phyloP scores from a whole-genome alignment of 331 rosid genomes.

The Saraca asoca region DNA sequence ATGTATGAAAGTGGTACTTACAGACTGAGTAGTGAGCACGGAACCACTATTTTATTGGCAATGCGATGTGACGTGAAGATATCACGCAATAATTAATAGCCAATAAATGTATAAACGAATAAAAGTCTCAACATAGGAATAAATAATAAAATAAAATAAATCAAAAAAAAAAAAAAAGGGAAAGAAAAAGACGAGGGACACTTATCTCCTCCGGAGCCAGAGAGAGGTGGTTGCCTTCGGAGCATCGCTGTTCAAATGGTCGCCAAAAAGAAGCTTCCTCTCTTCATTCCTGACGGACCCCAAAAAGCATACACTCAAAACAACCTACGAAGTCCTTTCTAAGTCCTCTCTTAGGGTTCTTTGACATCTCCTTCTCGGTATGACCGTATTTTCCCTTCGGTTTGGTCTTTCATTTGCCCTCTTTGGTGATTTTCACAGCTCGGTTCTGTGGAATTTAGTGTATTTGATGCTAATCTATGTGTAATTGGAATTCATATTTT shows the following conservation, averaged over 20 bases:
- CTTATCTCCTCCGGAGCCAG: conserved; percentile 3
- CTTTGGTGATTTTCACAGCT: conserved; percentile 9
- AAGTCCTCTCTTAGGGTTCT: conserved; percentile 48
- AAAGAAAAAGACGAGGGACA: background rate
- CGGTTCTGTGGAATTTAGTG: conserved; percentile 27
- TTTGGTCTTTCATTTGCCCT: background rate
- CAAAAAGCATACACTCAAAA: background rate
- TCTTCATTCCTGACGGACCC: conserved; percentile 40
- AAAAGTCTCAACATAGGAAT: too few species aligned
- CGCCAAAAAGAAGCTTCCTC: conserved; percentile 41
- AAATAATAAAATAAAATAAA: too few species aligned
- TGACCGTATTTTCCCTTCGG: conserved; percentile 1
- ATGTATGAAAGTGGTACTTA: too few species aligned
- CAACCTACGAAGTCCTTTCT: conserved; percentile 36
- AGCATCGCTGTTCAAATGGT: conserved; percentile 33
- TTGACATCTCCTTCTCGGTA: conserved; percentile 33
- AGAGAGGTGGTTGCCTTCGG: background rate
- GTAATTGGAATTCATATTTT: background rate
- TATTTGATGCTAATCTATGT: conserved; percentile 11
- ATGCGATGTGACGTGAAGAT: too few species aligned
- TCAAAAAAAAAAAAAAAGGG: background rate
- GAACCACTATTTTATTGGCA: too few species aligned
- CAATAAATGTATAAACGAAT: too few species aligned
- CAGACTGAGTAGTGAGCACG: too few species aligned
- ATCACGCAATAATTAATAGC: too few species aligned